Conservation (phyloP, 768 basidiomycete genomes). For the Kwoniella bestiolae region DNA sequence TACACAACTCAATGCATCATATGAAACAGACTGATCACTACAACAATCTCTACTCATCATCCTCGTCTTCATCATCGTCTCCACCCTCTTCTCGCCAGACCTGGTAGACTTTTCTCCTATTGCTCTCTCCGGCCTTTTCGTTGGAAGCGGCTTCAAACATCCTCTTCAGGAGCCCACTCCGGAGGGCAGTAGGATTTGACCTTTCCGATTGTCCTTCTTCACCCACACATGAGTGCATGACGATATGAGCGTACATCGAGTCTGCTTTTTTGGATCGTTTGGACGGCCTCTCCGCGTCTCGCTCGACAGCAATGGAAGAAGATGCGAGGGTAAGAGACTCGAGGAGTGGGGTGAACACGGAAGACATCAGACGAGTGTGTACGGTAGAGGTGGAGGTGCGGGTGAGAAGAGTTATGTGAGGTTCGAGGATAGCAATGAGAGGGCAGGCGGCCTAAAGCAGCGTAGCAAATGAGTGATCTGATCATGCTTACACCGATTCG, state of each 20-base stretch:
- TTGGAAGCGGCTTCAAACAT: conserved; percentile 72
- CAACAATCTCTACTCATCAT: conserved; percentile 8
- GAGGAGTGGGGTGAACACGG: conserved; percentile 73
- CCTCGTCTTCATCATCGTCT: conserved; percentile 51
- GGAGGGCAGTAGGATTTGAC: conserved; percentile 24
- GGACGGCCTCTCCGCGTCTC: conserved; percentile 55
- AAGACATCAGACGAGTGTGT: conserved; percentile 72
- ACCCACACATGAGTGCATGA: conserved; percentile 64
- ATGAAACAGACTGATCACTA: neutral
- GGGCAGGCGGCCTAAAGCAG: conserved; percentile 60
- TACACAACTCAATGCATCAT: conserved; percentile 28
- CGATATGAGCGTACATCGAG: conserved; percentile 60
- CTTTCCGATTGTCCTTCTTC: conserved; percentile 55
- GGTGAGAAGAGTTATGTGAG: conserved; percentile 75
- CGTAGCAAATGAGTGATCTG: neutral
- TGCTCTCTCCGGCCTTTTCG: conserved; percentile 70
- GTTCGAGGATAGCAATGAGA: conserved; percentile 65
- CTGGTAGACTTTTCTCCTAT: conserved; percentile 79
- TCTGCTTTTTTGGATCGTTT: conserved; percentile 56
- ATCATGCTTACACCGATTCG: neutral
- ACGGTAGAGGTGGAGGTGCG: conserved; percentile 68
- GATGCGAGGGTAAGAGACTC: conserved; percentile 61
- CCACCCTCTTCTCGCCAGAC: conserved; percentile 69
- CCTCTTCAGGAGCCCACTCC: conserved; percentile 64
- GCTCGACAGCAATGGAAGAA: conserved; percentile 58